Conservation (phyloP, 805 yeast genomes). For the Starmerella lactis-condensi region DNA sequence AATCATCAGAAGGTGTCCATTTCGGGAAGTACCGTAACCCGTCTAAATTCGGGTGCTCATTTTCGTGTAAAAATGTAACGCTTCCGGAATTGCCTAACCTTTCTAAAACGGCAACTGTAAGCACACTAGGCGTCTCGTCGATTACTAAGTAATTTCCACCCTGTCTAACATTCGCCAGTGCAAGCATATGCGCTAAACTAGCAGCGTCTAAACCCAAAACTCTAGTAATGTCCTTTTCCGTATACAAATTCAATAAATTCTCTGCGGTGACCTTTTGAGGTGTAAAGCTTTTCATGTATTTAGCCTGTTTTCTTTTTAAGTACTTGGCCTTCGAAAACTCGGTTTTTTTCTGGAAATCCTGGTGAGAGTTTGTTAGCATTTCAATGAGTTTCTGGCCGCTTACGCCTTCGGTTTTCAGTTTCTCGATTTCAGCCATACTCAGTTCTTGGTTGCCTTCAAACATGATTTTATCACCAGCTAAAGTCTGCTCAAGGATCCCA, state of each 20-base stretch:
- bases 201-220: slow-evolving; percentile 75
- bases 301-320: slow-evolving; percentile 75
- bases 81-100: slow-evolving; percentile 62
- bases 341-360: slow-evolving; percentile 75
- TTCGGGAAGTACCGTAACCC: slow-evolving; percentile 38
- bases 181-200: slow-evolving; percentile 56
- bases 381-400: slow-evolving; percentile 65
- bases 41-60: slow-evolving; percentile 75
- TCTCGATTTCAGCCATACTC: slow-evolving; percentile 65
- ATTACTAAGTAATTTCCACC: slow-evolving; percentile 77
- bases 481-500: slow-evolving; percentile 36
- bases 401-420: slow-evolving; percentile 53
- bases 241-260: slow-evolving; percentile 50
- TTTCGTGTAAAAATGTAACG: slow-evolving; percentile 66
- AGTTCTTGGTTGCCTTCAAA: slow-evolving; percentile 54
- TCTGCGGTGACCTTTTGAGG: slow-evolving; percentile 58
- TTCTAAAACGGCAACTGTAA: slow-evolving; percentile 71
- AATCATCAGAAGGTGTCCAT: slow-evolving; percentile 11
- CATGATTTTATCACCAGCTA: slow-evolving; percentile 46
- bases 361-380: slow-evolving; percentile 66
- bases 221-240: slow-evolving; percentile 55
- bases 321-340: slow-evolving; percentile 81
- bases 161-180: slow-evolving; percentile 64
- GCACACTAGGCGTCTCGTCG: slow-evolving; percentile 91
- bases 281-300: slow-evolving; percentile 70